phyloP scores from a whole-genome alignment of 805 yeast species.

The Sungouiozyma intestinalis region DNA sequence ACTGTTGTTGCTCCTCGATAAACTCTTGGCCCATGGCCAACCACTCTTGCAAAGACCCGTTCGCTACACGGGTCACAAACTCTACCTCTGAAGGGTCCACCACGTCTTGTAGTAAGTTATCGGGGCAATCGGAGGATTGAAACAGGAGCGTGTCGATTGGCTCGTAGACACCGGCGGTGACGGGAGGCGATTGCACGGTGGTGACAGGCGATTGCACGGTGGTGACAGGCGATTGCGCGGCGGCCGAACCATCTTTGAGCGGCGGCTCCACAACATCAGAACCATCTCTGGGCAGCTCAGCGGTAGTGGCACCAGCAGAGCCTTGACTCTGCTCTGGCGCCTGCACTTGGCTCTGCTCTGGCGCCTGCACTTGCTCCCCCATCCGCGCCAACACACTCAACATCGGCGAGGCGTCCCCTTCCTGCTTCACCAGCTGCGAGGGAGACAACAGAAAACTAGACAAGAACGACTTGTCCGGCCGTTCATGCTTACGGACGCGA shows the following conservation, averaged over 20 bases:
- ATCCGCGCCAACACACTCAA: not conserved
- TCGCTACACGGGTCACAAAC: conserved; percentile 21
- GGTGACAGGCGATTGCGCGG: too few species aligned
- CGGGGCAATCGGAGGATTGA: not conserved
- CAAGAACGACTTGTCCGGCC: not conserved
- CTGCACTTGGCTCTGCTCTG: not conserved
- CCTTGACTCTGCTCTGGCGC: not conserved
- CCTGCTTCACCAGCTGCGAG: not conserved
- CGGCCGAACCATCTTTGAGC: too few species aligned
- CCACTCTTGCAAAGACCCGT: conserved; percentile 30
- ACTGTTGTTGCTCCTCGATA: conserved; percentile 25
- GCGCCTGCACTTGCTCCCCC: not conserved
- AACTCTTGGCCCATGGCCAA: conserved; percentile 28
- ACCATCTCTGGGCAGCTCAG: too few species aligned
- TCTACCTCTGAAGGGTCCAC: conserved; percentile 13
- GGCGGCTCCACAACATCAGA: too few species aligned
- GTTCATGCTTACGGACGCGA: not conserved
- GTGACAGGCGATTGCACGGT: too few species aligned
- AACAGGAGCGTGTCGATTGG: not conserved
- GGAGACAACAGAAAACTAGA: not conserved
- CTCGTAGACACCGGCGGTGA: not conserved
- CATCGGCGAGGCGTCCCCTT: not conserved
- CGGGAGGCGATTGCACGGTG: too few species aligned
- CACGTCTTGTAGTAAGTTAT: conserved; percentile 4
- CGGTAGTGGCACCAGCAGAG: too few species aligned